Evolutionary conservation across 305 asterid genomes (phyloP).

Genomic region (Fraxinus greggii): DNA sequence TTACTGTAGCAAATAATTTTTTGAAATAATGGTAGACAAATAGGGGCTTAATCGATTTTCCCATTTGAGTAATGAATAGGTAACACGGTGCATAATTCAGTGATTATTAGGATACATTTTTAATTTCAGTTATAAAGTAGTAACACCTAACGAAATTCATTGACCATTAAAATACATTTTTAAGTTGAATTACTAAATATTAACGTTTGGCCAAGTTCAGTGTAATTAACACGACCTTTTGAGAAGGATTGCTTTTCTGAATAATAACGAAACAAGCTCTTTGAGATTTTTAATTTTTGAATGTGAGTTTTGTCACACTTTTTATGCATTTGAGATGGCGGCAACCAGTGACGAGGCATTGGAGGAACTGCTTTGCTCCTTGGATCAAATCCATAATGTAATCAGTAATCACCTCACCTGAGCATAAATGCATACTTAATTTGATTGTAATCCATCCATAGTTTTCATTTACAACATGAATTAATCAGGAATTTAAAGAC

Average conservation of each 20-base stretch:
- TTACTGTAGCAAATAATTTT: no score
- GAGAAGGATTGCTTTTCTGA: not conserved
- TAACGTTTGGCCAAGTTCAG: no score
- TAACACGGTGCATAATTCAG: no score
- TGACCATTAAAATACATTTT: no score
- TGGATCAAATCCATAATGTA: constrained; percentile 24
- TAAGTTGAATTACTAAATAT: no score
- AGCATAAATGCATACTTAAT: not conserved
- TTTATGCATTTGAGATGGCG: constrained; percentile 6
- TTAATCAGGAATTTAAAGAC: constrained; percentile 26
- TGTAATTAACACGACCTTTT: not conserved
- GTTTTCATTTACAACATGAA: not conserved
- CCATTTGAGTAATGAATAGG: no score
- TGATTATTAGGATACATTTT: no score
- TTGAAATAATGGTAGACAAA: no score
- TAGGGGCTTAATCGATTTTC: no score
- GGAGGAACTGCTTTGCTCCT: constrained; percentile 20
- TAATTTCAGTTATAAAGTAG: no score
- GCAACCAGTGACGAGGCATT: constrained; percentile 19
- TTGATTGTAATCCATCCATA: not conserved
- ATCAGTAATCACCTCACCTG: not conserved
- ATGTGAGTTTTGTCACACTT: not conserved
- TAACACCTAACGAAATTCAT: no score
- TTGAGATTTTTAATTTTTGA: not conserved
- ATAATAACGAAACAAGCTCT: not conserved